These are phyloP conservation scores for Backusella tuberculispora DNA, from an alignment of 192 early-diverging fungal species.

Conservation along the genomic window DNA sequence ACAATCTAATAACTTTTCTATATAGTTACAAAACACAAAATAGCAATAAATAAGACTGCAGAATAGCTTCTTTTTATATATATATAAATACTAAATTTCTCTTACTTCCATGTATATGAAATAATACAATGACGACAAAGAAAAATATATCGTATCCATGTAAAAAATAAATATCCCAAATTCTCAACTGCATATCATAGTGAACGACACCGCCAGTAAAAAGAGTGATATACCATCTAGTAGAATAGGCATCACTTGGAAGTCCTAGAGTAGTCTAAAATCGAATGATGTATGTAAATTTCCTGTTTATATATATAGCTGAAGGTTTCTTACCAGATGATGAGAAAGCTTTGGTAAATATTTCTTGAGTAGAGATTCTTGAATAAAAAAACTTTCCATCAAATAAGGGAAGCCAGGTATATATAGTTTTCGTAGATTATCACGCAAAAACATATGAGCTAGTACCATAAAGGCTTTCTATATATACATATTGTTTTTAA, in stretches of 20 bases:
- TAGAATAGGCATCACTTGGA: constrained; percentile 52
- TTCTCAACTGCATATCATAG: constrained; percentile 53
- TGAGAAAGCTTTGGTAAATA: constrained; percentile 49
- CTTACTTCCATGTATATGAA: constrained; percentile 52
- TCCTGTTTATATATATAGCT: not conserved
- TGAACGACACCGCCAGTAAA: constrained; percentile 57
- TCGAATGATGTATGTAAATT: not conserved
- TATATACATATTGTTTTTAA: constrained; percentile 2
- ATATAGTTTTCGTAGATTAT: constrained; percentile 53
- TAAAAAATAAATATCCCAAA: constrained; percentile 59
- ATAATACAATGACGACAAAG: constrained; percentile 51
- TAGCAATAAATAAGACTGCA: too few species aligned
- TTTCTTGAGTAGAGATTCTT: constrained; percentile 51
- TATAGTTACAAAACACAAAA: too few species aligned
- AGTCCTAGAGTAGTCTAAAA: constrained; percentile 48
- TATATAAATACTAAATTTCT: too few species aligned
- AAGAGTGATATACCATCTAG: constrained; percentile 64
- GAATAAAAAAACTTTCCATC: constrained; percentile 60
- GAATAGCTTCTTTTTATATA: too few species aligned
- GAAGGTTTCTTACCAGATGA: constrained; percentile 44
- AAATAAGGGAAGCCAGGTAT: constrained; percentile 60
- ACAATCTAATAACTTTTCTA: constrained; percentile 33
- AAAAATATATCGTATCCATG: constrained; percentile 59
- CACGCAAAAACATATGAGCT: constrained; percentile 51
- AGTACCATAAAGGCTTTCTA: constrained; percentile 59